Evolutionary conservation across 352 stramenopile genomes (phyloP).

Genomic region (Globisporangium middletonii): DNA sequence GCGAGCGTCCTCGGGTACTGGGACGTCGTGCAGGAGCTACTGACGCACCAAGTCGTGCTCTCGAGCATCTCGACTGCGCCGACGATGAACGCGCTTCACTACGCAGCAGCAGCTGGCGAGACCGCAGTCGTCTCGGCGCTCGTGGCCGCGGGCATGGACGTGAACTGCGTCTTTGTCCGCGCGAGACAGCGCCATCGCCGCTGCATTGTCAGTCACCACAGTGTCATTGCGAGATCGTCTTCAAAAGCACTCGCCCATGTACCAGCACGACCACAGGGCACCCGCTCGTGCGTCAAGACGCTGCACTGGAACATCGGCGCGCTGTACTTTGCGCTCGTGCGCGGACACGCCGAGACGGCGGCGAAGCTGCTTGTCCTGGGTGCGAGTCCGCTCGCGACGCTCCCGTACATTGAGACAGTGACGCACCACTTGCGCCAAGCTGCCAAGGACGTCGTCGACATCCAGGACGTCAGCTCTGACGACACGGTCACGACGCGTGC

Average conservation of each 20-base stretch:
- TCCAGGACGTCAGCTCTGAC: not conserved
- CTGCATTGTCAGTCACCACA: not conserved
- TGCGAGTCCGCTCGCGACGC: constrained; percentile 33
- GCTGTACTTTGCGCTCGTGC: constrained; percentile 45
- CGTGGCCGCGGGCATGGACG: constrained; percentile 45
- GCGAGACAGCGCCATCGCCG: not conserved
- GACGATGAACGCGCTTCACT: constrained; percentile 43
- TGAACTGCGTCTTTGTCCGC: constrained; percentile 31
- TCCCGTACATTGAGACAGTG: constrained; percentile 23
- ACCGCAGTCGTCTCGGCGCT: constrained; percentile 34
- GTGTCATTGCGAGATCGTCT: not conserved
- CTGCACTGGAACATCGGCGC: constrained; percentile 21
- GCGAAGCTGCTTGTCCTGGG: constrained; percentile 51
- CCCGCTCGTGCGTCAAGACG: not conserved
- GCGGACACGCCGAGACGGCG: constrained; percentile 49
- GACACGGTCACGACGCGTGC: not conserved
- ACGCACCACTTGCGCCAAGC: too few relatives aligned
- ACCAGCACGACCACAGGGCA: not conserved
- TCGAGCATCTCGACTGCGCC: constrained; percentile 26
- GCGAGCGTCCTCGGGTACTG: constrained; percentile 44
- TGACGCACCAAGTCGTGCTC: constrained; percentile 45
- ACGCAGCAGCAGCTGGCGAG: constrained; percentile 41
- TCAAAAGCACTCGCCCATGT: not conserved
- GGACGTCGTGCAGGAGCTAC: constrained; percentile 31
- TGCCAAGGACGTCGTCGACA: not conserved